A percentile compares a stretch with the other conserved stretches of the same genome.
phyloP scores from a whole-genome alignment of 345 rosid genomes.

The Noccaea bulbosa region DNA sequence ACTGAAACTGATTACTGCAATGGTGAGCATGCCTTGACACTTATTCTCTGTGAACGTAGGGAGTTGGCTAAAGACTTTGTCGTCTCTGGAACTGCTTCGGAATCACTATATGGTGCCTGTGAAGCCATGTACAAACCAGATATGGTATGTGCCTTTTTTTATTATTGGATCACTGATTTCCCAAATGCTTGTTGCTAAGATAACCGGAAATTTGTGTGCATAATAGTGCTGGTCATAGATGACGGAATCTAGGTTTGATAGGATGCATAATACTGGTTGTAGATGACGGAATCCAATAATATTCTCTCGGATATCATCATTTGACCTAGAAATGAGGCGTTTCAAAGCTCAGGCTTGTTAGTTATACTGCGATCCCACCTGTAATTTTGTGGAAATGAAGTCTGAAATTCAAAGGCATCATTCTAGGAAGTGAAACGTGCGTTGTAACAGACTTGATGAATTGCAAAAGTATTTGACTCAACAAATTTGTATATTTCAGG shows the following conservation, averaged over 20 bases:
- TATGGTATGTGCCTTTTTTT: constrained; percentile 59
- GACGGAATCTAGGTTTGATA: constrained; percentile 1
- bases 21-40: neutral
- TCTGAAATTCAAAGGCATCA: neutral
- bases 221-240: too few species aligned
- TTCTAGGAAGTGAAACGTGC: neutral
- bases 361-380: neutral
- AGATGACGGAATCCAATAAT: neutral
- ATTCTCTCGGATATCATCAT: neutral
- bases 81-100: constrained; percentile 93
- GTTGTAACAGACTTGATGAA: neutral
- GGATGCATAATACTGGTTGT: neutral
- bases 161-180: neutral
- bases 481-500: constrained; percentile 51
- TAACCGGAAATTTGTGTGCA: too few species aligned
- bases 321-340: neutral
- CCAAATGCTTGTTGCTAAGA: neutral
- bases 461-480: neutral
- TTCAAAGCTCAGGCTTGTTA: constrained; percentile 6
- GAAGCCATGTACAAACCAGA: constrained; percentile 91
- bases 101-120: constrained; percentile 95
- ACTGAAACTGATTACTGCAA: neutral
- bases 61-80: constrained; percentile 97
- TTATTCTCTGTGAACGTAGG: constrained; percentile 48
- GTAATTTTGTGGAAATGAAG: neutral